Evolutionary conservation across 2,329 filamentous ascomycete genomes (phyloP).

Genomic region (Xylaria hypoxylon): DNA sequence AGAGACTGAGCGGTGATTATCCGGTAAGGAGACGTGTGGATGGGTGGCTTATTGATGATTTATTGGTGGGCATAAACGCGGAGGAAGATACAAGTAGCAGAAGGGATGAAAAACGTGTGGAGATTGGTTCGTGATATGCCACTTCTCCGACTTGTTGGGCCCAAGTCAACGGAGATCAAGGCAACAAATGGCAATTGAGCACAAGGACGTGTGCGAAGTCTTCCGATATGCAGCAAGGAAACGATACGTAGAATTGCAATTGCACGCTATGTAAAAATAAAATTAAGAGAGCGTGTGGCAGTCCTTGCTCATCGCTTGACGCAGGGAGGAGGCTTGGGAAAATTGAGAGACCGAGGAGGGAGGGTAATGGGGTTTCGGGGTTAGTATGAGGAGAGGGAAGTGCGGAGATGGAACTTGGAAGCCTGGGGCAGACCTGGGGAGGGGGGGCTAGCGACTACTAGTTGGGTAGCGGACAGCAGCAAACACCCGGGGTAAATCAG

Average conservation of each 20-base stretch:
- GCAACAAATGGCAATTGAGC: constrained; percentile 9
- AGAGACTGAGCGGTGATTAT: constrained; percentile 44
- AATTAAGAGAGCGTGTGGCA: constrained; percentile 17
- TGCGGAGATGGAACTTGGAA: constrained; percentile 48
- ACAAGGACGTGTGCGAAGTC: not conserved
- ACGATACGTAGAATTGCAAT: constrained; percentile 3
- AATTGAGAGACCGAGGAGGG: constrained; percentile 25
- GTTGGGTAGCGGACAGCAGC: constrained; percentile 12
- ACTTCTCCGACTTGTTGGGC: constrained; percentile 34
- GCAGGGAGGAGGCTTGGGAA: constrained; percentile 21
- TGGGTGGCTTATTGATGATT: constrained; percentile 34
- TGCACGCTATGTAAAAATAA: constrained; percentile 12
- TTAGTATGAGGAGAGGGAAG: constrained; percentile 46
- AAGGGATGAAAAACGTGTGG: constrained; percentile 32
- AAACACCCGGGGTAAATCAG: constrained; percentile 30
- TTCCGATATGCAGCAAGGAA: constrained; percentile 3
- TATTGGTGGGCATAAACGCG: constrained; percentile 37
- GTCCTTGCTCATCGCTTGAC: constrained; percentile 22
- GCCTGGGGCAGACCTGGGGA: constrained; percentile 21
- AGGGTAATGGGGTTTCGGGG: constrained; percentile 40
- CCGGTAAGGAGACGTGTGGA: constrained; percentile 32
- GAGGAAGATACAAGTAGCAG: constrained; percentile 30
- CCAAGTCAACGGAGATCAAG: constrained; percentile 19
- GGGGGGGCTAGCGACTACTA: not conserved
- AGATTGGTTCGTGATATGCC: constrained; percentile 33